phyloP scores from a whole-genome alignment of 805 yeast genomes.

The Candida ortonii region DNA sequence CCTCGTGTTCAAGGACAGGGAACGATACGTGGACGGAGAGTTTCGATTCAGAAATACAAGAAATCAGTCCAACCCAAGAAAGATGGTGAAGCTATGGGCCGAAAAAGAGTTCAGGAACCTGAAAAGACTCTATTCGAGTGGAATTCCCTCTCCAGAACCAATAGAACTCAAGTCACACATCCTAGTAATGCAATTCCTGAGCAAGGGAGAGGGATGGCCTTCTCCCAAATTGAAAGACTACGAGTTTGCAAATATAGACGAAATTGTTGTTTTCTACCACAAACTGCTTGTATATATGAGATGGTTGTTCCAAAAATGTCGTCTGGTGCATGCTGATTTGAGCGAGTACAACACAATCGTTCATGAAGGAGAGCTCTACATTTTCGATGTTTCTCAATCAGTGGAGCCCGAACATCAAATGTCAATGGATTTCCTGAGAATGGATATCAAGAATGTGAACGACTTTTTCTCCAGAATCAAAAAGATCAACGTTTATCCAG shows the following conservation, averaged over 20 bases:
- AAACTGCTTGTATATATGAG: conserved; percentile 84
- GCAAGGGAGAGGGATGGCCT: conserved; percentile 79
- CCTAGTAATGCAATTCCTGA: conserved; percentile 87
- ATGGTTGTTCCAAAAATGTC: conserved; percentile 80
- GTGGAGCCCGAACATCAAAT: conserved; percentile 98
- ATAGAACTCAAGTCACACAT: conserved; percentile 85
- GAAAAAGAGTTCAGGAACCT: conserved; percentile 94
- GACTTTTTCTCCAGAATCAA: conserved; percentile 74
- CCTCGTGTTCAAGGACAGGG: conserved; percentile 94
- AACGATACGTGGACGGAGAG: conserved; percentile 94
- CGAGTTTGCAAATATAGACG: conserved; percentile 63
- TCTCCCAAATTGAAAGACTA: conserved; percentile 89
- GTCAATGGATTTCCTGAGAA: conserved; percentile 89
- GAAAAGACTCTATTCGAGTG: conserved; percentile 72
- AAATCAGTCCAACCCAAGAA: conserved; percentile 86
- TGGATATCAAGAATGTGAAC: conserved; percentile 96
- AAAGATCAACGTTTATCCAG: conserved; percentile 75
- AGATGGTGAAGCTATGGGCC: conserved; percentile 98
- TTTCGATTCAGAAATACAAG: conserved; percentile 85
- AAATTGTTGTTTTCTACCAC: conserved; percentile 64
- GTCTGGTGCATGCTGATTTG: conserved; percentile 93
- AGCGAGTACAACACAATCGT: conserved; percentile 92
- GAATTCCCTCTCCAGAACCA: conserved; percentile 94
- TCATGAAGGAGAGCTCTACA: conserved; percentile 72
- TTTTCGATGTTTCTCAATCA: conserved; percentile 95